Evolutionary conservation across 192 early-diverging fungal genomes (phyloP).

Genomic region (Endogone sp.): DNA sequence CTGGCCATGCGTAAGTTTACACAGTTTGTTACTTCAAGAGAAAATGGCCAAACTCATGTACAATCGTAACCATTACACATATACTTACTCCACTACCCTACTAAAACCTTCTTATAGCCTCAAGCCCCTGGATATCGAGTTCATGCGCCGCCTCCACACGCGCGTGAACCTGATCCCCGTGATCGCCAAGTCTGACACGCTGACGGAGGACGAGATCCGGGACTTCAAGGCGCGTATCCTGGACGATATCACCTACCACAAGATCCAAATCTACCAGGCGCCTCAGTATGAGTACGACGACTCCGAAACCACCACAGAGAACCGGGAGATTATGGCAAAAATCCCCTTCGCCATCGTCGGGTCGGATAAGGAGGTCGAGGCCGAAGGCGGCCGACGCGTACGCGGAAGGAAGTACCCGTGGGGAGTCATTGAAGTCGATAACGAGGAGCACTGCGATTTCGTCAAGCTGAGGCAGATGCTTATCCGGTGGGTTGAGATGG

Average conservation of each 20-base stretch:
- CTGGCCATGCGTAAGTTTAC: slow-evolving; percentile 76
- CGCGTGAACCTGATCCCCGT: slow-evolving; percentile 89
- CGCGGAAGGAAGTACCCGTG: slow-evolving; percentile 90
- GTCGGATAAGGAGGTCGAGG: slow-evolving; percentile 80
- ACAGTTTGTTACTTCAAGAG: too few relatives aligned
- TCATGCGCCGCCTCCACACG: slow-evolving; percentile 90
- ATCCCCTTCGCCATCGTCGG: slow-evolving; percentile 97
- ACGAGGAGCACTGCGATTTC: slow-evolving; percentile 96
- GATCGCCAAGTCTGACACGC: slow-evolving; percentile 88
- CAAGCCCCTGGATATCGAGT: slow-evolving; percentile 90
- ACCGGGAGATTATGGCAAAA: slow-evolving; percentile 83
- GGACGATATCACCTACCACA: slow-evolving; percentile 78
- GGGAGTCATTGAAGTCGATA: slow-evolving; percentile 97
- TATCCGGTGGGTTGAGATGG: slow-evolving; percentile 43
- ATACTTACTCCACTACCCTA: background rate
- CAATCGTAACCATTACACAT: slow-evolving; percentile 1
- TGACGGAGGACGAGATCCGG: slow-evolving; percentile 77
- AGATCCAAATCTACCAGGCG: slow-evolving; percentile 86
- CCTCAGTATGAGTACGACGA: slow-evolving; percentile 82
- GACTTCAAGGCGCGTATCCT: slow-evolving; percentile 86
- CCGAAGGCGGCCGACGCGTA: slow-evolving; percentile 77
- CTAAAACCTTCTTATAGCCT: slow-evolving; percentile 37
- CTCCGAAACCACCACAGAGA: slow-evolving; percentile 72
- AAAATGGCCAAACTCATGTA: slow-evolving; percentile 10
- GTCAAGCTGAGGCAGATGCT: slow-evolving; percentile 92